Evolutionary conservation across 768 basidiomycete genomes (phyloP).

Genomic region (Hygrophoropsis aurantiaca): DNA sequence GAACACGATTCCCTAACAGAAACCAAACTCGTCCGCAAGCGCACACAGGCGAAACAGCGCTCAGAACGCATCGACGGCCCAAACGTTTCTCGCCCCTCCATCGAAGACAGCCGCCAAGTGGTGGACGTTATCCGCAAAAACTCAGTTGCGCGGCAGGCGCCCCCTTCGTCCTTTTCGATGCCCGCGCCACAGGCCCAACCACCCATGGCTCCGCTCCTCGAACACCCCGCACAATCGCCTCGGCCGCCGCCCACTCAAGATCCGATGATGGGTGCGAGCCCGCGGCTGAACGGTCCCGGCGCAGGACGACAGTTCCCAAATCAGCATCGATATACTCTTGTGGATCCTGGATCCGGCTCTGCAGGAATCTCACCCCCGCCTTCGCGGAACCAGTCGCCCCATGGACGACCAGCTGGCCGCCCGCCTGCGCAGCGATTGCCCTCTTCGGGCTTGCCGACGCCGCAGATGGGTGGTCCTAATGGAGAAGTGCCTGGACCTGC

Average conservation of each 20-base stretch:
- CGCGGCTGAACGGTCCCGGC: constrained; percentile 2
- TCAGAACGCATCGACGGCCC: constrained; percentile 36
- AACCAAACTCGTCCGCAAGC: constrained; percentile 75
- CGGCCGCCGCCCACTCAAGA: constrained; percentile 7
- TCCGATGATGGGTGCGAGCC: constrained; percentile 2
- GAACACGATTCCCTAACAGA: constrained; percentile 84
- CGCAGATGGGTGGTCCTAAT: constrained; percentile 5
- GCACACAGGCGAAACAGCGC: constrained; percentile 70
- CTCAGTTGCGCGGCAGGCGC: constrained; percentile 32
- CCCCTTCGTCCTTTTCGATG: no score
- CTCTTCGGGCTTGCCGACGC: constrained; percentile 7
- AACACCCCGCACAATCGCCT: neutral
- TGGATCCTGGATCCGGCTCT: constrained; percentile 36
- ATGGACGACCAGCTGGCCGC: constrained; percentile 28
- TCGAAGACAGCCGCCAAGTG: constrained; percentile 42
- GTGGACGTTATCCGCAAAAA: constrained; percentile 57
- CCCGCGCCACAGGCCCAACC: constrained; percentile 2
- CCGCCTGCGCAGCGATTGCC: constrained; percentile 29
- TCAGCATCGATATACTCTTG: constrained; percentile 48
- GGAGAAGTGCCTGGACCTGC: constrained; percentile 6
- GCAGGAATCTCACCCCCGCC: constrained; percentile 10
- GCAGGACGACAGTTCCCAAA: constrained; percentile 29
- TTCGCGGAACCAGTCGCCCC: constrained; percentile 20
- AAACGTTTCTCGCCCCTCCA: constrained; percentile 10
- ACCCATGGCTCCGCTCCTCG: constrained; percentile 1